Evolutionary conservation across 2,329 filamentous ascomycete species (phyloP), one percentile per base, ranked within the genome.

Genomic region (Colletotrichum acutatum): DNA sequence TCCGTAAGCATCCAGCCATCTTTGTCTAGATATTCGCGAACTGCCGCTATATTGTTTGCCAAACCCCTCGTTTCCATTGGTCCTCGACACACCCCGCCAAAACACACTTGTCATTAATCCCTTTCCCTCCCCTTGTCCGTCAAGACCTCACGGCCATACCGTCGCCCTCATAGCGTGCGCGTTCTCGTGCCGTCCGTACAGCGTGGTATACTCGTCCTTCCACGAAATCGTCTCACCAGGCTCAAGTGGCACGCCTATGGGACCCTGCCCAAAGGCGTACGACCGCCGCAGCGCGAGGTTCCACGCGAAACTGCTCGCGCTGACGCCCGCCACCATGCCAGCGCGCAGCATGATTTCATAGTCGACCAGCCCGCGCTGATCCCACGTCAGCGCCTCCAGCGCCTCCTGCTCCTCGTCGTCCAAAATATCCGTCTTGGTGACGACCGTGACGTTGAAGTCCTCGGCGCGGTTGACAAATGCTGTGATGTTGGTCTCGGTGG

Each of bases 321-420:
- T 82, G 11, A 84, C 79, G 0, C 87, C 87, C 0, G 82, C 82
- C 70, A 88, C 83, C 22, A 83, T 78, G 12, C 81, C 83, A 24
- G 84, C 83, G 30, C 84, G 80, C 63, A 84, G 78, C 75, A 88
- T 78, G 4, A 89, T 82, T 75, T 88, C 85, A 77, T 85, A 88
- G 77, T 89, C 87, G 7, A 88, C 83, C 24, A 88, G 78, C 3
- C 83, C 84, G 69, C 85, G 83, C 78, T 89, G 86, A 76, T 88
- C 86, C 83, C 83, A 87, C 24, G 78, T 83, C 49, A 89, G 76
- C 24, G 71, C 70, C 14, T 79, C 69, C 5, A 88, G 78, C 11
- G 72, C 74, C 22, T 73, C 72, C 2, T 81, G 76, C 63, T 86
- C 84, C 0, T 76, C 72, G 24, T 77, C 69, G 72, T 82, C 79